A percentile compares a stretch with the other conserved stretches of the same genome.
phyloP scores from a whole-genome alignment of 2,329 filamentous ascomycete species.

The Cordyceps farinosa region DNA sequence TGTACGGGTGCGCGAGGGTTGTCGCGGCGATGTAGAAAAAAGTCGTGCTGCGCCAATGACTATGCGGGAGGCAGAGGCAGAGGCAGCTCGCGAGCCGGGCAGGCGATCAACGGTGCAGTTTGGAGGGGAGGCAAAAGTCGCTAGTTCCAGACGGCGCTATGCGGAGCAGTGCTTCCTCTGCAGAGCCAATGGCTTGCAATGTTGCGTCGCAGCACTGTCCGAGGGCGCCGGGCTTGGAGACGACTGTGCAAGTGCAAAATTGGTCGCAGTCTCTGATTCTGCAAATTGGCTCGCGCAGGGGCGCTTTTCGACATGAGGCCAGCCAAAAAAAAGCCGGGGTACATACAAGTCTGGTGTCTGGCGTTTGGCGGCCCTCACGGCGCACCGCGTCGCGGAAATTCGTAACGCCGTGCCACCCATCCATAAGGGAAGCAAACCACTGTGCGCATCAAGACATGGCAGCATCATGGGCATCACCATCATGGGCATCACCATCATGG shows the following conservation, averaged over 20 bases:
- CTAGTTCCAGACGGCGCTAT: conserved; percentile 14
- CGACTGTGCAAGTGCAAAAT: not conserved
- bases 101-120: conserved; percentile 8
- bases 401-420: conserved; percentile 15
- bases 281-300: not conserved
- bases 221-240: not conserved
- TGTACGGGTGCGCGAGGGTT: not conserved
- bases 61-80: conserved; percentile 4
- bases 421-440: not conserved
- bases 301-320: not conserved
- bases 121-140: conserved; percentile 15
- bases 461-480: not conserved
- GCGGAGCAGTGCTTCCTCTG: conserved; percentile 8
- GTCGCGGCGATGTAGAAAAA: not conserved
- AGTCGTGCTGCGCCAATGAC: not conserved
- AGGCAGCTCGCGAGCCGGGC: not conserved
- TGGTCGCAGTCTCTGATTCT: not conserved
- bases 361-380: not conserved
- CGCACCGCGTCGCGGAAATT: conserved; percentile 15
- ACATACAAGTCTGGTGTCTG: not conserved
- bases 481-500: too few species aligned
- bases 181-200: conserved; percentile 4
- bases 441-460: not conserved
- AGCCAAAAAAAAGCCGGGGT: conserved; percentile 14
- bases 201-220: not conserved